Evolutionary conservation across 2,329 filamentous ascomycete genomes (phyloP).

Genomic region (Sclerotinia sclerotiorum): DNA sequence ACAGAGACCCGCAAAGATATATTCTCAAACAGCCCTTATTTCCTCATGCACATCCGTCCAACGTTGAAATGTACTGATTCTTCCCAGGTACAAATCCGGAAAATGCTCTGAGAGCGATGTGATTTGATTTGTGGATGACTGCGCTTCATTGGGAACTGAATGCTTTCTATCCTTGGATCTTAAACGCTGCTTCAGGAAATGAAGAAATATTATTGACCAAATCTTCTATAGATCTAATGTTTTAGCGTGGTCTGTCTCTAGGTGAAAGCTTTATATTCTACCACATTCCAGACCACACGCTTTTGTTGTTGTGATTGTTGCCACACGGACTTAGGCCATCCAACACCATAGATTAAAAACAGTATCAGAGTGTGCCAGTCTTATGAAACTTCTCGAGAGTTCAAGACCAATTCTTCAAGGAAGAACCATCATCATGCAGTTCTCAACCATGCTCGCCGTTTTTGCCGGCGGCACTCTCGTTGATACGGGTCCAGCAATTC

Average conservation of each 20-base stretch:
- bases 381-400: not conserved
- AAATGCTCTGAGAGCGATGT: not conserved
- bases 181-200: not conserved
- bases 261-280: too few relatives aligned
- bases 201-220: not conserved
- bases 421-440: not conserved
- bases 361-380: not conserved
- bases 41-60: not conserved
- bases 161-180: not conserved
- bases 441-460: slow-evolving; percentile 6
- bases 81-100: not conserved
- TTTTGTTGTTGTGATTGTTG: too few relatives aligned
- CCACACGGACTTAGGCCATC: too few relatives aligned
- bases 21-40: accelerated
- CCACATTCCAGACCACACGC: too few relatives aligned
- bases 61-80: not conserved
- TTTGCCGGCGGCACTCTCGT: too few relatives aligned
- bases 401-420: not conserved
- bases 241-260: too few relatives aligned
- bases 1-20: not conserved
- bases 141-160: too few relatives aligned
- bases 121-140: not conserved
- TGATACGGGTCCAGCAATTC: too few relatives aligned
- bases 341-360: not conserved
- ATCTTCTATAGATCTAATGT: too few relatives aligned